phyloP scores from a whole-genome alignment of 164 flowering plant species.

The grape (Vitis vinifera) region DNA sequence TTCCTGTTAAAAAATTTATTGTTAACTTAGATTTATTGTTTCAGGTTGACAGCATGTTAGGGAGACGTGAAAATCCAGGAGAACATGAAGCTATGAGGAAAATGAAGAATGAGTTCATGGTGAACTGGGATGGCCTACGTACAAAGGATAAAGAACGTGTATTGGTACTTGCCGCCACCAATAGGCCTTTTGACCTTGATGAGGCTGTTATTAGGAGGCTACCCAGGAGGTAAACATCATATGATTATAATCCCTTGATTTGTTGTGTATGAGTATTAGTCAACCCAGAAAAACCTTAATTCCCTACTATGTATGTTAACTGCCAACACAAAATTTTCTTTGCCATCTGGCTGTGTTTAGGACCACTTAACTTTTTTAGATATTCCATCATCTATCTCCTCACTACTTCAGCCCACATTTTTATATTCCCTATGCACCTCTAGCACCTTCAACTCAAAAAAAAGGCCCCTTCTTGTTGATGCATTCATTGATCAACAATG shows the following conservation, averaged over 20 bases:
- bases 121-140: constrained; percentile 84
- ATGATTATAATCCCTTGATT: background rate
- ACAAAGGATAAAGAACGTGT: constrained; percentile 95
- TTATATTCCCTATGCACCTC: no score
- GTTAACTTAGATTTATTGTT: constrained; percentile 1
- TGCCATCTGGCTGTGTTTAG: no score
- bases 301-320: no score
- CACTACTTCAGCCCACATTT: no score
- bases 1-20: background rate
- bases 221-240: constrained; percentile 67
- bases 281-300: no score
- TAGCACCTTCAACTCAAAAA: no score
- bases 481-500: no score
- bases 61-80: constrained; percentile 77
- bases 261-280: background rate
- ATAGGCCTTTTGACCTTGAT: constrained; percentile 96
- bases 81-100: constrained; percentile 91
- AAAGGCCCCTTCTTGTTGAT: background rate
- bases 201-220: constrained; percentile 88
- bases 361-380: no score
- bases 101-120: constrained; percentile 87
- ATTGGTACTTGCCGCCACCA: constrained; percentile 93
- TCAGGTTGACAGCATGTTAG: constrained; percentile 86
- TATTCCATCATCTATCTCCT: no score
- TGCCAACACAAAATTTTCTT: no score